Evolutionary conservation across 2,329 filamentous ascomycete species (phyloP).

Genomic region (Alternaria sp.): DNA sequence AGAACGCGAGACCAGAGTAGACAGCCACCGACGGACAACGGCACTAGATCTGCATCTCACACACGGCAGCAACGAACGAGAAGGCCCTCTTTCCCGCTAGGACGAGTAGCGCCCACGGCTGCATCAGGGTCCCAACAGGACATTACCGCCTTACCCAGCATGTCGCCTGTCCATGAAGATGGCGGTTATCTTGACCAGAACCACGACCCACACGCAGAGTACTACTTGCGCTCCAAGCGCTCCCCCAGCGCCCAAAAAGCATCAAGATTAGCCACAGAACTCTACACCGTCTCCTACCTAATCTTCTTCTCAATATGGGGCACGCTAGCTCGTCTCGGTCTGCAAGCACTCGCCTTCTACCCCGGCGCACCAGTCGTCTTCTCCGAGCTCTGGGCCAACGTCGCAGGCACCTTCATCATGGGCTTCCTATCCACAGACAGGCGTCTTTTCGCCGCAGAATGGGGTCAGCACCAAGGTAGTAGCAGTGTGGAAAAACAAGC

Average conservation of each 20-base stretch:
- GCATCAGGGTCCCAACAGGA: constrained; percentile 31
- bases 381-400: constrained; percentile 85
- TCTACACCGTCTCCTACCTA: constrained; percentile 79
- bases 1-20: constrained; percentile 15
- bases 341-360: constrained; percentile 82
- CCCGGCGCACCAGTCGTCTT: constrained; percentile 78
- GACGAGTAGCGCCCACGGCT: constrained; percentile 7
- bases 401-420: constrained; percentile 81
- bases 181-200: not conserved
- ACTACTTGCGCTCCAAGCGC: constrained; percentile 22
- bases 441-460: constrained; percentile 75
- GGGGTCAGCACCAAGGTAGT: constrained; percentile 56
- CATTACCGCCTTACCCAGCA: constrained; percentile 43
- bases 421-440: constrained; percentile 85
- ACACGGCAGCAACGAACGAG: constrained; percentile 19
- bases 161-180: constrained; percentile 20
- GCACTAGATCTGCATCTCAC: constrained; percentile 13
- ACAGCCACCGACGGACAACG: constrained; percentile 14
- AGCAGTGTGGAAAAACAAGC: constrained; percentile 23
- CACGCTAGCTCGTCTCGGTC: constrained; percentile 80
- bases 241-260: constrained; percentile 25
- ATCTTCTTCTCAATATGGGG: constrained; percentile 86
- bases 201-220: constrained; percentile 13
- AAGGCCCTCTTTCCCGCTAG: constrained; percentile 17
- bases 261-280: constrained; percentile 49